Base-by-base conservation (phyloP, 441 rosid species). In the Omphalea diandra region DNA sequence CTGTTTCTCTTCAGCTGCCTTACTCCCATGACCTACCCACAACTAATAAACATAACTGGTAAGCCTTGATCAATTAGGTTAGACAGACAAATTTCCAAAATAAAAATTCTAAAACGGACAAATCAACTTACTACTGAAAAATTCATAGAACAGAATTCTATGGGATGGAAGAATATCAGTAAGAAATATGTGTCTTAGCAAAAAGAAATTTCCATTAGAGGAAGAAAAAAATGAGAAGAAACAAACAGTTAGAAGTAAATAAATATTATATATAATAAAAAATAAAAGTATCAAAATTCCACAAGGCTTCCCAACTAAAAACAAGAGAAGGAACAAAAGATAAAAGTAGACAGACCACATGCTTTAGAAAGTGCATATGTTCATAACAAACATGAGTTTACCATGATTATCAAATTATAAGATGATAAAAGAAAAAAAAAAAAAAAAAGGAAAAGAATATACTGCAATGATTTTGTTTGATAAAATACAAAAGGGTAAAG, bases 1-100 rank as follows among this genome's bases (percentile, higher is more conserved):
- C 31, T 65, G 83, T 76, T 94, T 94, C 85, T 94, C 97, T 75
- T 85, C 90, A 11, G 96, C 96, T 77, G 97, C 96, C 83, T 76
- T 91, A 77, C 98, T 94, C 63, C 96, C 94, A 75, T 87, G 85
- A 64, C 97, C 98, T 66, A 94, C 98, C 98, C 98, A 94, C 73
- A 94, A 80, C 98, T 94, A 84, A 79, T 44, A 71, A 70, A 61
- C 31, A 75, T 32, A 75, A 54, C 20, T 58, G 61, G 76, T 77
- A 80, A 71, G 44, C 62, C 61, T 52, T 67, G 59, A 63, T 24
- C 52, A 74, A 41, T 69, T 49, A 68, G 47, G 35, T 60, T 57
- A 35, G 60, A 52, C 32, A 59, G 33, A 27, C 14, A n/a, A 60
- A 67, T 43, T 43, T 46, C 59, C 29, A 43, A 3, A 46, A n/a